These are phyloP conservation scores for Ceratocystis alfenasii DNA, from an alignment of 2,329 filamentous ascomycete species.

Conservation along the genomic window DNA sequence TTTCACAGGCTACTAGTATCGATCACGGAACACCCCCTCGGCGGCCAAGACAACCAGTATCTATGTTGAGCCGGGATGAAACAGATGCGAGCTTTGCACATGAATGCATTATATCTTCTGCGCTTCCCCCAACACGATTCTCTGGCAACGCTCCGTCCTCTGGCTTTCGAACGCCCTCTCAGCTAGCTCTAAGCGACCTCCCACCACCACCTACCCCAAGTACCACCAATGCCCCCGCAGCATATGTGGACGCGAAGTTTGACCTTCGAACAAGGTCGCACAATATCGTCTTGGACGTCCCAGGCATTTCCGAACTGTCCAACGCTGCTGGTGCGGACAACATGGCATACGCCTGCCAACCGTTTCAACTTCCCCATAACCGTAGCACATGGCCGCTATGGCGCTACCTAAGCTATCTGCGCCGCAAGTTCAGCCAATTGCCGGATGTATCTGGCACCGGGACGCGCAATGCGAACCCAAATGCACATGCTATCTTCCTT, in stretches of 20 bases:
- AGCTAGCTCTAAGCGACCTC: neutral
- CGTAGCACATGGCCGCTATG: constrained; percentile 17
- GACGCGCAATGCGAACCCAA: neutral
- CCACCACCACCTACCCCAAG: neutral
- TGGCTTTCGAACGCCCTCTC: neutral
- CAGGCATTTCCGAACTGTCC: neutral
- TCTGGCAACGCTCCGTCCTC: neutral
- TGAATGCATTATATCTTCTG: neutral
- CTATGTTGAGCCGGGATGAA: neutral
- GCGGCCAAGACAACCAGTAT: neutral
- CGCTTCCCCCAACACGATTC: neutral
- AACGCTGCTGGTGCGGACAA: neutral
- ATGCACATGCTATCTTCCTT: neutral
- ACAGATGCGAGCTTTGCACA: neutral
- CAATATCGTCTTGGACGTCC: neutral
- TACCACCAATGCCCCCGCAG: neutral
- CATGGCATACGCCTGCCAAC: constrained; percentile 4
- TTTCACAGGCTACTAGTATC: constrained; percentile 7
- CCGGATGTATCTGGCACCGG: neutral
- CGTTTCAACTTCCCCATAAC: constrained; percentile 15
- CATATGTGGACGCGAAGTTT: too few species aligned
- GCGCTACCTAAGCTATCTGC: constrained; percentile 20
- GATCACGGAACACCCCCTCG: constrained; percentile 18
- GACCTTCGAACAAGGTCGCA: too few species aligned
- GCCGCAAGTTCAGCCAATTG: constrained; percentile 14